Conservation (phyloP, 257 asterid species). For the Fraxinus anomala region DNA sequence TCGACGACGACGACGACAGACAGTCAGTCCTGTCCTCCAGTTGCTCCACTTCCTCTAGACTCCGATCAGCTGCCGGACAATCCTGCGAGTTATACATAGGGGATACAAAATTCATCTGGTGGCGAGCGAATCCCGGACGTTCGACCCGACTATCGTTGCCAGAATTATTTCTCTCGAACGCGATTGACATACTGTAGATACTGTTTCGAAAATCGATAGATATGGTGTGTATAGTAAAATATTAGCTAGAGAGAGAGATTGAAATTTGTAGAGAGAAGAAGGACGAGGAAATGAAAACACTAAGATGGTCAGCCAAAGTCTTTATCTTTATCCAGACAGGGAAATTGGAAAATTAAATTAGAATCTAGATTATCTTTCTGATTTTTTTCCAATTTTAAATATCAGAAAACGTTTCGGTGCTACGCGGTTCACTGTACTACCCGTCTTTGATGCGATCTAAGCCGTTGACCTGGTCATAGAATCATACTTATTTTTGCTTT, state of each 20-base stretch:
- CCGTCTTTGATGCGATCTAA: neutral
- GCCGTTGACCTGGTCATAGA: neutral
- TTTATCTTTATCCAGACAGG: constrained; percentile 60
- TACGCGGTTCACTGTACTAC: neutral
- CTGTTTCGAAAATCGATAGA: constrained; percentile 14
- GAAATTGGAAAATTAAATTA: constrained; percentile 55
- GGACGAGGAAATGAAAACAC: constrained; percentile 12
- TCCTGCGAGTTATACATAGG: constrained; percentile 38
- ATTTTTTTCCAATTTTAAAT: neutral
- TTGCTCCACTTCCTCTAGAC: constrained; percentile 13
- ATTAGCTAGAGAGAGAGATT: constrained; percentile 5
- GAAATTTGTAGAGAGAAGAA: constrained; percentile 15
- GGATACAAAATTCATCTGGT: constrained; percentile 28
- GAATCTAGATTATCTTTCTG: constrained; percentile 35
- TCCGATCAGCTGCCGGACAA: constrained; percentile 27
- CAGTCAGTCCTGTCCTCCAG: constrained; percentile 31
- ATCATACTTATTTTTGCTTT: no score
- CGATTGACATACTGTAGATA: constrained; percentile 38
- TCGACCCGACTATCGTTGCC: constrained; percentile 42
- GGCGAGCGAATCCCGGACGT: constrained; percentile 33
- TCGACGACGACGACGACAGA: constrained; percentile 35
- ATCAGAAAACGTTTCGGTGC: neutral
- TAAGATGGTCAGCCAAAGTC: constrained; percentile 38
- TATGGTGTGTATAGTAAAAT: neutral
- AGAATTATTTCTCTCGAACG: constrained; percentile 45